phyloP scores from a whole-genome alignment of 2,329 filamentous ascomycete genomes.

The Trichophyton verrucosum region DNA sequence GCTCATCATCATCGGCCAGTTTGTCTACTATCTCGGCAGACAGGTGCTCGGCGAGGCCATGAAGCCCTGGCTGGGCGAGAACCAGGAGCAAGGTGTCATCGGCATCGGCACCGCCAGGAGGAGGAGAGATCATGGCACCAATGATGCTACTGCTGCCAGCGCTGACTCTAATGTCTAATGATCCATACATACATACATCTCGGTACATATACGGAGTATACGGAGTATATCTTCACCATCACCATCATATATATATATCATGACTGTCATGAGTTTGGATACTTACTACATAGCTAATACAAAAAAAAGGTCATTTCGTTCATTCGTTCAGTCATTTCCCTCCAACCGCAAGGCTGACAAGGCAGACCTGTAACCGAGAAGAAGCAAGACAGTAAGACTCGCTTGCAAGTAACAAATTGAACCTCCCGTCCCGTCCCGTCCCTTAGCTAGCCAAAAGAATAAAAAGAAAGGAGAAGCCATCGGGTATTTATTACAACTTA shows the following conservation, averaged over 20 bases:
- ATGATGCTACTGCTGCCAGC: too few species aligned
- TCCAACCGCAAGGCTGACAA: not conserved
- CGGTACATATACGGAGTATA: not conserved
- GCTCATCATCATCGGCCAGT: slow-evolving; percentile 71
- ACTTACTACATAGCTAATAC: not conserved
- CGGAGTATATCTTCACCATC: not conserved
- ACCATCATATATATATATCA: not conserved
- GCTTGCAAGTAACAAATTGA: not conserved
- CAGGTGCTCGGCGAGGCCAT: slow-evolving; percentile 71
- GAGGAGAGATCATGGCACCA: slow-evolving; percentile 26
- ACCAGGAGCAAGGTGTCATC: slow-evolving; percentile 68
- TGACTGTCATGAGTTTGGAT: not conserved
- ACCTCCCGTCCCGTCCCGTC: not conserved
- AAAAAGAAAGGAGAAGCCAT: not conserved
- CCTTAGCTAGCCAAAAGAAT: not conserved
- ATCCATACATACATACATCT: not conserved
- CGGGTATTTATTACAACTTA: not conserved
- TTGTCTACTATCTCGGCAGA: slow-evolving; percentile 78
- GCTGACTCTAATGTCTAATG: not conserved
- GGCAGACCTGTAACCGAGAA: not conserved
- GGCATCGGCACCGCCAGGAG: slow-evolving; percentile 75
- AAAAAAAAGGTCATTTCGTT: not conserved
- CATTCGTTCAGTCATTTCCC: not conserved
- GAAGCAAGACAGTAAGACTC: not conserved
- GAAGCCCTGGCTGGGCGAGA: slow-evolving; percentile 88